phyloP scores from a whole-genome alignment of 2,329 filamentous ascomycete species.

The Arthrobotrys megalospora region DNA sequence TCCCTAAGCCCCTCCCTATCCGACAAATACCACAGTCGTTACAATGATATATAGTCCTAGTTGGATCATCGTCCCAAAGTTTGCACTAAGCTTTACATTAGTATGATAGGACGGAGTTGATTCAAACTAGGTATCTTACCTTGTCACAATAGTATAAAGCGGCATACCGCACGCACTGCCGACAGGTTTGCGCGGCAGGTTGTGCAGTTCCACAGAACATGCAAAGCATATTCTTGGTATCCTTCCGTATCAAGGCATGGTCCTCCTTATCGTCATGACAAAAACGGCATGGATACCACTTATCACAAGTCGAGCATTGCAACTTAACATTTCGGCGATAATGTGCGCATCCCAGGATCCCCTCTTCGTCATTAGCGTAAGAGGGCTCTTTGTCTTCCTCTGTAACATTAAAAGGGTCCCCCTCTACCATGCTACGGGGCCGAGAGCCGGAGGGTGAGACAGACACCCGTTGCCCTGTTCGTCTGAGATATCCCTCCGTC shows the following conservation, averaged over 20 bases:
- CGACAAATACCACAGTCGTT: conserved; percentile 95
- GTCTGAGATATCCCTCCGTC: conserved; percentile 75
- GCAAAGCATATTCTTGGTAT: conserved; percentile 95
- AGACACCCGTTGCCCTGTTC: conserved; percentile 64
- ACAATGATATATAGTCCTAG: conserved; percentile 96
- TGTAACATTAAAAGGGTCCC: conserved; percentile 62
- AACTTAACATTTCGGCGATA: conserved; percentile 97
- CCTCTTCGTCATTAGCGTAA: conserved; percentile 70
- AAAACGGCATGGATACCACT: conserved; percentile 95
- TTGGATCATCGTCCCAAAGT: conserved; percentile 93
- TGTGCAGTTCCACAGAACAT: conserved; percentile 94
- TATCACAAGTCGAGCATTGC: conserved; percentile 89
- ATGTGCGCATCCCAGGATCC: conserved; percentile 85
- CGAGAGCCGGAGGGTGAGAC: conserved; percentile 68
- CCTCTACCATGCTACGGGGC: conserved; percentile 69
- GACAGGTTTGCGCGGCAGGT: conserved; percentile 82
- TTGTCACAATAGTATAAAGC: conserved; percentile 94
- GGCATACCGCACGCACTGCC: conserved; percentile 80
- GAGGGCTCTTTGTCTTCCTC: conserved; percentile 68
- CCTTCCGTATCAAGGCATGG: conserved; percentile 82
- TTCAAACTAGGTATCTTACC: conserved; percentile 53
- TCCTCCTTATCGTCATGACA: conserved; percentile 90
- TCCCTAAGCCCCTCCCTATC: conserved; percentile 89
- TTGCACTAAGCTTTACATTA: conserved; percentile 75
- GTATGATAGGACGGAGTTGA: neutral